These are phyloP conservation scores for Penicillium sp. DNA, from an alignment of 2,329 filamentous ascomycete species.

Conservation along the genomic window DNA sequence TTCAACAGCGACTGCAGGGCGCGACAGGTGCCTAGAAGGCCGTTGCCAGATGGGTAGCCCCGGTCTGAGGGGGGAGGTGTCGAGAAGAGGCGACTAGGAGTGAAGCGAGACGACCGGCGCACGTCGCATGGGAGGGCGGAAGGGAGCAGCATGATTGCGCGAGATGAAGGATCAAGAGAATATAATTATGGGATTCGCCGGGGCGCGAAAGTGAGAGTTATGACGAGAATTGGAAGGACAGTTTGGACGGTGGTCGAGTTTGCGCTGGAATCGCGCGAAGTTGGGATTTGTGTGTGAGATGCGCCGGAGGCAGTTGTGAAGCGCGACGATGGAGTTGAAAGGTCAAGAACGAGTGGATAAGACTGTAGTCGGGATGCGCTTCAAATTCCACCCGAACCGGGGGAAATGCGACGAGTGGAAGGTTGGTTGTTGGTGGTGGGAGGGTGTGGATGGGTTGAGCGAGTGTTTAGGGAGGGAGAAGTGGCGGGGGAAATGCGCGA, in stretches of 20 bases:
- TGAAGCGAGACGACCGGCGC: conserved; percentile 46
- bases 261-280: conserved; percentile 33
- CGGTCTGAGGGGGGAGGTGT: conserved; percentile 49
- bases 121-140: conserved; percentile 54
- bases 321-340: conserved; percentile 26
- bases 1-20: conserved; percentile 51
- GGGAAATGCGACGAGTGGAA: conserved; percentile 56
- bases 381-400: conserved; percentile 30
- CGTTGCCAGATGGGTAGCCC: conserved; percentile 43
- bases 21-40: conserved; percentile 50
- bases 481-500: conserved; percentile 28
- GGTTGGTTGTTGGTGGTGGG: conserved; percentile 62
- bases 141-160: conserved; percentile 51
- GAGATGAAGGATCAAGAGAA: background rate
- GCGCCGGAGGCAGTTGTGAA: conserved; percentile 42
- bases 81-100: conserved; percentile 44
- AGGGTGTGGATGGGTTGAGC: conserved; percentile 41
- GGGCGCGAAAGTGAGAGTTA: background rate
- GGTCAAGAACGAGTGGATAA: conserved; percentile 28
- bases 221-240: background rate
- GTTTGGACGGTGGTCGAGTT: conserved; percentile 15
- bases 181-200: background rate
- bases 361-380: conserved; percentile 31
- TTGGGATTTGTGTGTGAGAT: conserved; percentile 26
- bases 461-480: conserved; percentile 22